Percentiles rank a stretch among this genome's conserved stretches.
phyloP scores from a whole-genome alignment of 2,329 filamentous ascomycete species.

The Claviceps purpurea region DNA sequence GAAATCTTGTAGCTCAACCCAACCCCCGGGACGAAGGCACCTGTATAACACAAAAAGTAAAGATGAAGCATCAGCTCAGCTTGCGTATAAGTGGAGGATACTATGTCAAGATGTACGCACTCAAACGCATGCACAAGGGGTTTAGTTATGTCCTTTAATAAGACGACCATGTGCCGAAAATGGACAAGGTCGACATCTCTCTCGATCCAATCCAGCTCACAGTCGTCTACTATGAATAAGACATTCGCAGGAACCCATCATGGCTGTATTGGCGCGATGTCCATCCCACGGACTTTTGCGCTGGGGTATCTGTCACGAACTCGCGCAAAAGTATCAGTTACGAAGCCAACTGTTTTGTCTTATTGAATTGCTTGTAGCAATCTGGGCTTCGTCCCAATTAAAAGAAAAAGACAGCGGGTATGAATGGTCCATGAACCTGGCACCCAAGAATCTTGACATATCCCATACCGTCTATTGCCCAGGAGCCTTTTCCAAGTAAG shows the following conservation, averaged over 20 bases:
- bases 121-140: constrained; percentile 9
- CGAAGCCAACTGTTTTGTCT: background rate
- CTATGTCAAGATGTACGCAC: constrained; percentile 6
- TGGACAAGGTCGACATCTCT: constrained; percentile 18
- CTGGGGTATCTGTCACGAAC: constrained; percentile 18
- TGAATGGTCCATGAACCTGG: background rate
- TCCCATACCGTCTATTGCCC: constrained; percentile 5
- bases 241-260: constrained; percentile 27
- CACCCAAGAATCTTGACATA: background rate
- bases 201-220: constrained; percentile 19
- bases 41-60: background rate
- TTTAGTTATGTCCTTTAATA: constrained; percentile 9
- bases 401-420: background rate
- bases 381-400: too few species aligned
- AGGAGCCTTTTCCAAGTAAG: constrained; percentile 4
- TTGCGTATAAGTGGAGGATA: background rate
- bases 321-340: background rate
- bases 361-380: too few species aligned
- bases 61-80: background rate
- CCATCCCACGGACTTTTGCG: constrained; percentile 24
- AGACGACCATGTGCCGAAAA: constrained; percentile 12
- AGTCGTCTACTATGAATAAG: constrained; percentile 23
- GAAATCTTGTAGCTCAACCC: constrained; percentile 29
- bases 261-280: constrained; percentile 26
- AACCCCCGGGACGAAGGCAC: constrained; percentile 27